Evolutionary conservation across 2,329 filamentous ascomycete genomes (phyloP), one percentile per base, ranked within the genome.

Genomic region (Aquanectria penicillioides): DNA sequence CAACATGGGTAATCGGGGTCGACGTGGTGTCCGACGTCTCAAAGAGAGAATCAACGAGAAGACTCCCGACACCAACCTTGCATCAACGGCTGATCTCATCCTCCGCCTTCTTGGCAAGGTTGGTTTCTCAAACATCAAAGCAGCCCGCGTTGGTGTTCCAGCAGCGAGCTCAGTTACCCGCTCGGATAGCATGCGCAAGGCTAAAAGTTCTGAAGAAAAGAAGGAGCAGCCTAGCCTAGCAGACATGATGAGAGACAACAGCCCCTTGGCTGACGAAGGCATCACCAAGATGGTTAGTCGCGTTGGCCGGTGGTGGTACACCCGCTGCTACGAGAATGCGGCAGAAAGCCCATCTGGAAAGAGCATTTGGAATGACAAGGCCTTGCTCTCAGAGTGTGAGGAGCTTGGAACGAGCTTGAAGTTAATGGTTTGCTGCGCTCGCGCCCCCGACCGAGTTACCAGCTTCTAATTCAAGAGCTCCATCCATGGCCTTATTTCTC

Each of bases 291-390:
- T 97, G 83, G 93, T 98, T 18, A 90, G 93, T 13, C 90, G 89
- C 62, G 94, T 98, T 10, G 94, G 93, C 2, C 86, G 95, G 37
- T 98, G 94, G 93, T 99, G 95, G 95, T 98, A 97, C 76, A 91
- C 88, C 9, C 87, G 91, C 49, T 97, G 94, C 80, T 98, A 97
- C 74, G 94, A 97, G 76, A 86, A 84, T 55, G 82, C 85, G 5
- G 81, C 88, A 8, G 75, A 85, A n/a, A 58, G 63, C 29, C 57
- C 58, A 74, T 79, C 26, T 67, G 81, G 46, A 73, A 74, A 71
- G 59, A 86, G 90, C 73, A 91, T 98, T 65, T 98, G 94, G 90
- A 84, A 83, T 41, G 91, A 97, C 71, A 86, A 83, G 53, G 83
- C 83, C 9, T 78, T 98, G 23, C 80, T 98, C 41, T 81, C 86